Evolutionary conservation across 139 green algal genomes (phyloP).

Genomic region (Chlorella sp.): DNA sequence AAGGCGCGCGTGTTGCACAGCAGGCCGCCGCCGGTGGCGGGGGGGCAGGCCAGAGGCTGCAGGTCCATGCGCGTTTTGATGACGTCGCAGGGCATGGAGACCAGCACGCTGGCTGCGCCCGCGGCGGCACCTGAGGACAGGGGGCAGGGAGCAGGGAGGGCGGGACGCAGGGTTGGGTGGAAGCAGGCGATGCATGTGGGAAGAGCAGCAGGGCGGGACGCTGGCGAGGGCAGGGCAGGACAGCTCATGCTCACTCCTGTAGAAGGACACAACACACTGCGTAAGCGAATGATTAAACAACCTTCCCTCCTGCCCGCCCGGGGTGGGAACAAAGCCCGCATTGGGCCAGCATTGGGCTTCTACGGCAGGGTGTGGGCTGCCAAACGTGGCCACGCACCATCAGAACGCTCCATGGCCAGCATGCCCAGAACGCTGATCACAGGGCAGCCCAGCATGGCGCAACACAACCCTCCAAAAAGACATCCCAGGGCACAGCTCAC

Average conservation of each 20-base stretch:
- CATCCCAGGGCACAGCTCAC: too few species aligned
- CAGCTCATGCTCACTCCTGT: neutral
- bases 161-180: neutral
- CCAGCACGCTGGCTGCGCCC: conserved; percentile 66
- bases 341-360: too few species aligned
- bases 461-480: neutral
- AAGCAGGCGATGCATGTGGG: neutral
- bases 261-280: too few species aligned
- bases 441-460: neutral
- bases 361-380: too few species aligned
- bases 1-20: conserved; percentile 44
- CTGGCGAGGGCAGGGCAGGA: neutral
- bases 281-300: too few species aligned
- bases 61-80: conserved; percentile 74
- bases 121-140: conserved; percentile 57
- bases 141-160: neutral
- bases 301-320: too few species aligned
- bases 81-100: conserved; percentile 78
- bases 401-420: neutral
- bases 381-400: neutral
- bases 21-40: conserved; percentile 19
- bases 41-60: neutral
- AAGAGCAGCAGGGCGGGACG: neutral
- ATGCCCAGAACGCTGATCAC: neutral
- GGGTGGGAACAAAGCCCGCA: too few species aligned